Base-by-base conservation (phyloP, 2,329 filamentous ascomycete genomes). In the Lachnellula suecica region DNA sequence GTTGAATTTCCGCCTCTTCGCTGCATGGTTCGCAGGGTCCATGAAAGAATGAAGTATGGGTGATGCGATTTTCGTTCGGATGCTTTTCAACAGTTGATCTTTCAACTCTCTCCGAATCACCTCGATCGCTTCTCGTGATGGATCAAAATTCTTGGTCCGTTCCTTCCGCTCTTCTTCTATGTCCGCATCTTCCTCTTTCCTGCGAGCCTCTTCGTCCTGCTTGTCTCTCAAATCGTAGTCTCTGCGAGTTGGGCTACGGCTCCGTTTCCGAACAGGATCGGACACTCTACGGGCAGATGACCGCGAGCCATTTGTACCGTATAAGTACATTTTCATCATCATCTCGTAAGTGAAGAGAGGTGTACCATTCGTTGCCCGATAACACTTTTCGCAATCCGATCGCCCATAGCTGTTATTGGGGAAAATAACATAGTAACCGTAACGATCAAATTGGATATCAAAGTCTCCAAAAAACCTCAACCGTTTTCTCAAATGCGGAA, bases 391-490 rank as follows among this genome's bases (percentile, higher is more conserved):
- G 1, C 91, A 87, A 70, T 97, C 91, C 50, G 85, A 78, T 63
- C 91, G 86, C 2, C 93, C 93, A 8, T 79, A 77, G 49, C 82
- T 81, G 2, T 84, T 89, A 63, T 93, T 87, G 46, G 89, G 83
- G 65, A 99, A 99, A n/a, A 91, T 77, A 47, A 97, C 84, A 68
- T 90, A 97, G 70, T 97, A 99, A 1, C 94, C 94, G 0, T 84
- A 87, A 53, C 83, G 83, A 68, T 99, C 94, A 54, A 89, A 84
- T 29, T 91, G 83, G 47, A 99, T 87, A 45, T 91, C 85, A 58
- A 89, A 85, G 72, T 92, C 90, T 53, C 83, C 78, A 68, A 89
- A 96, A 46, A 85, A 84, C 70, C 93, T 94, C 49, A 97, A 76
- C 46, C 93, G 83, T 70, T 93, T 95, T 72, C 91, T 90, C 74